Evolutionary conservation across 2,329 filamentous ascomycete species (phyloP), one percentile per base, ranked within the genome.

Genomic region (Hypoxylon sp.): DNA sequence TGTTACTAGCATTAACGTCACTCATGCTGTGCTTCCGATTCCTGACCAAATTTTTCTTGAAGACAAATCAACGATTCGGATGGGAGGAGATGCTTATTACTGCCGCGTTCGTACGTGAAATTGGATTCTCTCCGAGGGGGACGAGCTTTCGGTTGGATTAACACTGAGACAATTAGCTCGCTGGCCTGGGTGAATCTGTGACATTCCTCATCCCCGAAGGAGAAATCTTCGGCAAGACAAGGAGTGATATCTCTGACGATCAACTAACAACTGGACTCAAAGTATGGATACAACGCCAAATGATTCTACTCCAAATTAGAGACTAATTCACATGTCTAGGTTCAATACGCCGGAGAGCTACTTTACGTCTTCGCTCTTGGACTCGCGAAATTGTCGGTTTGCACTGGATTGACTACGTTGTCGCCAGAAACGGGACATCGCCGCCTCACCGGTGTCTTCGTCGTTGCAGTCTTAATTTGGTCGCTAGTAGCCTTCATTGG

Each of bases 11-110:
- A 5, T 45, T 74, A 17, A 63, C 61, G 2, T 68, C 67, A 4
- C 69, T 74, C 13, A 66, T 73, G 58, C 36, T 72, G 7, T 51
- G 67, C 51, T 71, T 72, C 41, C 68, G 70, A 17, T 65, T 70
- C 28, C 56, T 74, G n/a, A 73, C 71, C 1, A 69, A 65, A 25
- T 70, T 71, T 19, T 72, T 63, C 63, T 58, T 72, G 59, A 74
- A 73, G 55, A 63, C 66, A 32, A 67, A 60, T 13, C 61, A 65
- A 30, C 63, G 65, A 7, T 73, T 70, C n/a, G 60, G 60, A 13
- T 68, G 63, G 65, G 72, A 71, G 55, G 72, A 73, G 51, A 21
- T 67, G 45, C 60, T 73, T 13, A 67, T 73, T 13, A 62, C 65
- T 21, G 56, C 50, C 36, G 66, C 70, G 30, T 72, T 62, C 28